These are phyloP conservation scores for Serendipita vermifera DNA, from an alignment of 768 basidiomycete genomes.

Conservation along the genomic window DNA sequence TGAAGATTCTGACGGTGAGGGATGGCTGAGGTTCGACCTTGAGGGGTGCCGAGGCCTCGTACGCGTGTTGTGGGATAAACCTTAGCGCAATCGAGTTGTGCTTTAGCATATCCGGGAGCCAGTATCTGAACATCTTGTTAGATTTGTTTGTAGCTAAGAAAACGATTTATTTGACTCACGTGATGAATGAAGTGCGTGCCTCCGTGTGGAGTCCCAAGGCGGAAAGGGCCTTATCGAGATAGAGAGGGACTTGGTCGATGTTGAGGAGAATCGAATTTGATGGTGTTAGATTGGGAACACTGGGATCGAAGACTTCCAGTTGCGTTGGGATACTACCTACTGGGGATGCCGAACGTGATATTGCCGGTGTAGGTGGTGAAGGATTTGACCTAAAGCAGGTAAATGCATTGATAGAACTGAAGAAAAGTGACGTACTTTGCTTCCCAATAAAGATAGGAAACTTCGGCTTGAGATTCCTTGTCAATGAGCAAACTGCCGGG, in stretches of 20 bases:
- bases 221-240: constrained; percentile 26
- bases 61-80: constrained; percentile 33
- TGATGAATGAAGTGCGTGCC: constrained; percentile 36
- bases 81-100: constrained; percentile 32
- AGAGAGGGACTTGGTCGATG: constrained; percentile 22
- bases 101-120: constrained; percentile 32
- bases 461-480: constrained; percentile 19
- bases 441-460: constrained; percentile 31
- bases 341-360: background rate
- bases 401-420: background rate
- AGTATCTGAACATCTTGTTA: constrained; percentile 24
- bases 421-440: constrained; percentile 11
- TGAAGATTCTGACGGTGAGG: constrained; percentile 34
- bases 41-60: constrained; percentile 30
- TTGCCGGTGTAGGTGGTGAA: background rate
- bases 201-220: constrained; percentile 30
- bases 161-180: constrained; percentile 20
- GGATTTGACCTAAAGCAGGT: background rate
- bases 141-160: background rate
- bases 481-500: constrained; percentile 25
- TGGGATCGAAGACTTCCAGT: constrained; percentile 12
- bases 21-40: constrained; percentile 30
- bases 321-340: background rate
- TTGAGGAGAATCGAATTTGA: constrained; percentile 24
- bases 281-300: background rate